Conservation (phyloP, 805 yeast species). For the Ogataea haglerorum region DNA sequence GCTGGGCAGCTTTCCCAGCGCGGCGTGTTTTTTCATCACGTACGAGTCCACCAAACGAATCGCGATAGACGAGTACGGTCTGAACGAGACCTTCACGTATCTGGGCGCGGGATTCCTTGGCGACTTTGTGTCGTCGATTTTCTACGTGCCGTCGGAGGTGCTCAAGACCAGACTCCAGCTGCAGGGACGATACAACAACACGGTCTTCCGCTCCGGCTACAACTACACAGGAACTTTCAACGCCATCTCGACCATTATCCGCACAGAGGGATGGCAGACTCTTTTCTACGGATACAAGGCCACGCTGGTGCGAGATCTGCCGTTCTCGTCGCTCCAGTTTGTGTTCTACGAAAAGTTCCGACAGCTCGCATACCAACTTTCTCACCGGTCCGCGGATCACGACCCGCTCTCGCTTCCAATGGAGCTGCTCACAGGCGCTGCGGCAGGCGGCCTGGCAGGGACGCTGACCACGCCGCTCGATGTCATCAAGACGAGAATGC, state of each 20-base stretch:
- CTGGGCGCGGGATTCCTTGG: conserved; percentile 89
- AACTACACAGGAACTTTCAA: conserved; percentile 73
- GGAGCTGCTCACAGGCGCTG: conserved; percentile 87
- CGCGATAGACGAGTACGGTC: conserved; percentile 56
- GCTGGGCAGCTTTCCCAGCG: conserved; percentile 89
- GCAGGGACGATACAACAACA: conserved; percentile 85
- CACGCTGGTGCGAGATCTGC: conserved; percentile 86
- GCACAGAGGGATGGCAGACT: conserved; percentile 70
- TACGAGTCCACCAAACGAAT: conserved; percentile 78
- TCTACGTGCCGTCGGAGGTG: conserved; percentile 95
- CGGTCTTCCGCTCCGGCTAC: conserved; percentile 76
- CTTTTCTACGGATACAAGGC: conserved; percentile 92
- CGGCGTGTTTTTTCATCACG: conserved; percentile 90
- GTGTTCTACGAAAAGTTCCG: conserved; percentile 90
- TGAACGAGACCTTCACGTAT: conserved; percentile 79
- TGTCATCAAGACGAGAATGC: conserved; percentile 88
- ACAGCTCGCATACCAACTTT: conserved; percentile 47
- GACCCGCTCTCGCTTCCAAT: conserved; percentile 44
- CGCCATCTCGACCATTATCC: conserved; percentile 63
- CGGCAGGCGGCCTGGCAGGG: conserved; percentile 94
- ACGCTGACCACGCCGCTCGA: conserved; percentile 86
- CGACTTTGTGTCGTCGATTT: conserved; percentile 81
- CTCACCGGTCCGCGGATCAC: conserved; percentile 27
- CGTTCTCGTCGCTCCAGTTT: conserved; percentile 93
- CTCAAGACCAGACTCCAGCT: conserved; percentile 88